Base-by-base conservation (phyloP, 495 filamentous ascomycete genomes). In the Penicillium dipodomyicola region DNA sequence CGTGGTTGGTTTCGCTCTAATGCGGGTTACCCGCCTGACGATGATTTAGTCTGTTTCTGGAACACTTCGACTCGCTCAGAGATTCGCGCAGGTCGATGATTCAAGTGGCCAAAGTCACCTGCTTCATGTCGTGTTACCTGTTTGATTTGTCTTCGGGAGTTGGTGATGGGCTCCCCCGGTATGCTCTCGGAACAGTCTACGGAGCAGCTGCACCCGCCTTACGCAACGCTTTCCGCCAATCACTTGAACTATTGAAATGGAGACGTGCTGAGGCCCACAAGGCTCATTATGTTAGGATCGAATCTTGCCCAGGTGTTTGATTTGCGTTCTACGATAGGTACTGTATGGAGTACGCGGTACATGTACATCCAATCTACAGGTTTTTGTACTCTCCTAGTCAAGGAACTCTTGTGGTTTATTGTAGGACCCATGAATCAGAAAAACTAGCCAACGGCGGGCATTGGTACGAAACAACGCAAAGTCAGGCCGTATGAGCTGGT, bases 401-500 rank as follows among this genome's bases (percentile, higher is more conserved):
- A 12, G 6, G 10, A 40, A 35, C 53, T 60, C 39, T 19, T 19
- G 29, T 39, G 17, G 43, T 33, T 52, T 57, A 49, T 45, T 61
- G 59, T 61, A 50, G 57, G 57, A 62, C 63, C 62, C 67, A 61
- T 71, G 52, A 64, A 67, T 69, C 57, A 61, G 67, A 68, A 70
- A 68, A 67, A 62, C 58, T 67, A 71, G 71, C 64, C 57, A 72
- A 61, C 52, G 49, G 45, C 47, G 62, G 57, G 65, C 58, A 61
- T 62, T 46, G 55, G 54, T 45, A 60, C 60, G 54, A 57, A 57
- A 61, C 27, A 67, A 65, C 54, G 58, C 52, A 58, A 65, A 62
- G 65, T 62, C 63, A 67, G 56, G 64, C 57, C 60, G 54, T 56
- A 67, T 74, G 68, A 73, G 72, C 67, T 72, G 74, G 74, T 77